phyloP scores from a whole-genome alignment of 2,329 filamentous ascomycete species.

The Nannizziopsis arthrosporioides region DNA sequence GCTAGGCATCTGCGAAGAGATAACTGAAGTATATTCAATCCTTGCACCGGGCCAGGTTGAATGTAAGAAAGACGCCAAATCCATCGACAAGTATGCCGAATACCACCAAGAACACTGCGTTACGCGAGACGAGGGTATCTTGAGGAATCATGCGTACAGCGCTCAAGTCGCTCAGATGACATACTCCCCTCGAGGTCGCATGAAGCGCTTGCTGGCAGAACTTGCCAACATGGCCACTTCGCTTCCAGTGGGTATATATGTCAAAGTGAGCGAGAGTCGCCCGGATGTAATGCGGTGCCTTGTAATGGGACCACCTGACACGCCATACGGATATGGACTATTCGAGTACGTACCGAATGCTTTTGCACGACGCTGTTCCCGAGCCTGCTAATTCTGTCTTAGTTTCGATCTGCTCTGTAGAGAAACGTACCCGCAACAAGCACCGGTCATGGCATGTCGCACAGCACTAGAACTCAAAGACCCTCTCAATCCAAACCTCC shows the following conservation, averaged over 20 bases:
- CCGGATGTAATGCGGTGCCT: slow-evolving; percentile 42
- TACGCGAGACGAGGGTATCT: slow-evolving; percentile 28
- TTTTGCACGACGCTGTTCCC: not conserved
- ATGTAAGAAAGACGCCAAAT: slow-evolving; percentile 3
- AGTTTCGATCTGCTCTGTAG: slow-evolving; percentile 41
- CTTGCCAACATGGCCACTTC: slow-evolving; percentile 36
- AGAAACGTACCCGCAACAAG: slow-evolving; percentile 31
- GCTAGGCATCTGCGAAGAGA: slow-evolving; percentile 25
- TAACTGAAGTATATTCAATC: slow-evolving; percentile 23
- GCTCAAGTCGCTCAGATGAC: slow-evolving; percentile 4
- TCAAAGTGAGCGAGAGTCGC: slow-evolving; percentile 36
- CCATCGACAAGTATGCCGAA: slow-evolving; percentile 18
- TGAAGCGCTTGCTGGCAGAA: slow-evolving; percentile 40
- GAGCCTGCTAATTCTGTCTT: not conserved
- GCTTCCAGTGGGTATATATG: slow-evolving; percentile 42
- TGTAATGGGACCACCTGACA: slow-evolving; percentile 40
- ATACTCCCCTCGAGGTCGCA: slow-evolving; percentile 28
- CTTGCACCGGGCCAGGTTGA: slow-evolving; percentile 11
- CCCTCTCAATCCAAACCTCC: slow-evolving; percentile 44
- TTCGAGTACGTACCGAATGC: slow-evolving; percentile 32
- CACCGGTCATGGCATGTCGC: slow-evolving; percentile 36
- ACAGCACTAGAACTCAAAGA: slow-evolving; percentile 32
- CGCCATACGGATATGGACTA: slow-evolving; percentile 44
- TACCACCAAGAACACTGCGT: slow-evolving; percentile 29
- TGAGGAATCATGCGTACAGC: slow-evolving; percentile 21